A percentile compares a stretch with the other conserved stretches of the same genome.
Evolutionary conservation across 768 basidiomycete species (phyloP).

Genomic region (Lenzites betulinus): DNA sequence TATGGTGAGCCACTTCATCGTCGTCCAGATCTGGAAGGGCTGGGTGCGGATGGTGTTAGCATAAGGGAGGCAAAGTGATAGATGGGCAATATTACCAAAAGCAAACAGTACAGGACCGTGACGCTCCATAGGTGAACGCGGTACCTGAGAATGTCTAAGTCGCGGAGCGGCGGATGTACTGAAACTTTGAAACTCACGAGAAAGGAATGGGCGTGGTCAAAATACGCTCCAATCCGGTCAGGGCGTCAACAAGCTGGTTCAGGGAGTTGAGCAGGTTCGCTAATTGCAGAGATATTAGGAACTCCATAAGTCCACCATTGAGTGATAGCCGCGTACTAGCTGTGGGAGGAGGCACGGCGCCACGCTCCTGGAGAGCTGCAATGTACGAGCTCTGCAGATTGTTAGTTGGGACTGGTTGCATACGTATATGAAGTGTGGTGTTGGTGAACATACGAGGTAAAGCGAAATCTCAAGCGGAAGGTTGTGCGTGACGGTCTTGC

Average conservation of each 20-base stretch:
- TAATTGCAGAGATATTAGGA: constrained; percentile 22
- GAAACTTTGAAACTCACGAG: constrained; percentile 45
- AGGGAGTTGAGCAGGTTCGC: constrained; percentile 50
- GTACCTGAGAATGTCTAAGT: constrained; percentile 43
- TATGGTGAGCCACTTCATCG: constrained; percentile 63
- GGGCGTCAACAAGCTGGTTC: constrained; percentile 59
- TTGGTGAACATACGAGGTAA: constrained; percentile 51
- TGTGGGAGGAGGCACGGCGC: constrained; percentile 59
- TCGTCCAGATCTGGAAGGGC: constrained; percentile 65
- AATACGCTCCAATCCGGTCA: constrained; percentile 72
- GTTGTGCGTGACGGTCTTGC: constrained; percentile 51
- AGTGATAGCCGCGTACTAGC: constrained; percentile 45
- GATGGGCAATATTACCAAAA: constrained; percentile 46
- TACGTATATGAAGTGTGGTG: neutral
- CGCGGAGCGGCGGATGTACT: neutral
- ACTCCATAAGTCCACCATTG: too few species aligned
- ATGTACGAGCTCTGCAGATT: constrained; percentile 69
- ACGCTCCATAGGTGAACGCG: constrained; percentile 70
- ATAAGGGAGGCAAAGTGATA: neutral
- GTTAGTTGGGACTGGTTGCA: constrained; percentile 4
- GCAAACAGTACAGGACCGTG: constrained; percentile 59
- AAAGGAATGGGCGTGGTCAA: constrained; percentile 78
- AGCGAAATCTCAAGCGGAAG: constrained; percentile 69
- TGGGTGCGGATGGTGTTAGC: constrained; percentile 27
- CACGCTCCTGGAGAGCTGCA: constrained; percentile 57